phyloP scores from a whole-genome alignment of 2,329 filamentous ascomycete genomes.

The Chlorencoelia australis region DNA sequence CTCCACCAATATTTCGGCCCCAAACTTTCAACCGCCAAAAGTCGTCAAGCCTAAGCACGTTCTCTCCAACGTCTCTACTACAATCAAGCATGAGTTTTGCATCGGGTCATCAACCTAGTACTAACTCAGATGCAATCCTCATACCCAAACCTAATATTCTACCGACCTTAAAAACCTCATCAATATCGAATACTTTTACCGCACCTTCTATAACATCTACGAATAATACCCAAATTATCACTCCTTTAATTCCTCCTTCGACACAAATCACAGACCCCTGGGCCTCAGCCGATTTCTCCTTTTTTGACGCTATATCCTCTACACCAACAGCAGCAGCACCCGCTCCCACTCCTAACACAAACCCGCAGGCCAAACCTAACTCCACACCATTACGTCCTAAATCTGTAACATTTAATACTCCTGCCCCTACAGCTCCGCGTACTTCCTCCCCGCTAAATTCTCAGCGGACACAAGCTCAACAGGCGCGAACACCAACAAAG shows the following conservation, averaged over 20 bases:
- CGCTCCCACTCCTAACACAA: slow-evolving; percentile 1
- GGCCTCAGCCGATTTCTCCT: slow-evolving; percentile 29
- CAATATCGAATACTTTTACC: neutral
- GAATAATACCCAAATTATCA: no score
- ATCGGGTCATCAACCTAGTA: slow-evolving; percentile 5
- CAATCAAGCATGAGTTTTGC: slow-evolving; percentile 1
- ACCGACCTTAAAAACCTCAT: neutral
- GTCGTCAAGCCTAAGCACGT: slow-evolving; percentile 13
- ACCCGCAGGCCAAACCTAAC: slow-evolving; percentile 1
- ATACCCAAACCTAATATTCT: neutral
- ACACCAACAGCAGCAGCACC: slow-evolving; percentile 4
- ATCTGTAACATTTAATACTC: slow-evolving; percentile 3
- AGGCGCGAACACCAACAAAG: no score
- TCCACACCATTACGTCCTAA: slow-evolving; percentile 4
- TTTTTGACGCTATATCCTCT: slow-evolving; percentile 23
- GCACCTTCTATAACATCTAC: neutral
- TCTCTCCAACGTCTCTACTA: neutral
- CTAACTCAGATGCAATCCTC: slow-evolving; percentile 6
- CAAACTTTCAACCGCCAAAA: slow-evolving; percentile 8
- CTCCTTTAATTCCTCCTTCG: neutral
- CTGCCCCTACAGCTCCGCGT: slow-evolving; percentile 3
- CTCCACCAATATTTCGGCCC: slow-evolving; percentile 7
- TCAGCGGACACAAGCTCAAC: no score
- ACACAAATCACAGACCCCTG: slow-evolving; percentile 21
- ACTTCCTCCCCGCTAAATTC: slow-evolving; percentile 4